Conservation (phyloP, 1,284 basidiomycete species). For the Moesziomyces aphidis region DNA sequence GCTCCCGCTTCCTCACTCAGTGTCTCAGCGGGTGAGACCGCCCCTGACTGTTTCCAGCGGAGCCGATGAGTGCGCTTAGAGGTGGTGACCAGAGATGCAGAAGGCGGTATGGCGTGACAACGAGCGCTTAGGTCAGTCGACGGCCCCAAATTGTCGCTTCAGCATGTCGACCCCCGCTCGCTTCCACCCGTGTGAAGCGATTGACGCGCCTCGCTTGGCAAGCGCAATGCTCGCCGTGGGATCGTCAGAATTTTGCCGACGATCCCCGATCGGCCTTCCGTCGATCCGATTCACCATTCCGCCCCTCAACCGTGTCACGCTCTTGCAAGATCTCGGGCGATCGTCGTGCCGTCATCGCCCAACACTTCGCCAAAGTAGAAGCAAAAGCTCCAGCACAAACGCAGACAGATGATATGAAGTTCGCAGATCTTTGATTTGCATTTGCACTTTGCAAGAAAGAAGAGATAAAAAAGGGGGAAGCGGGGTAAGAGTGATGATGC, state of each 20-base stretch:
- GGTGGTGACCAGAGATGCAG: too few relatives aligned
- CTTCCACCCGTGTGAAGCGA: not conserved
- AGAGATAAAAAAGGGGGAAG: not conserved
- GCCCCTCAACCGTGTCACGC: too few relatives aligned
- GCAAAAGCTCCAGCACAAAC: not conserved
- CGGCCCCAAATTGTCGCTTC: not conserved
- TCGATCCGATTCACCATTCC: too few relatives aligned
- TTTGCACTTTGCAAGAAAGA: not conserved
- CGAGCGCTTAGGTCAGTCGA: not conserved
- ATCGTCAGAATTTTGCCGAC: too few relatives aligned
- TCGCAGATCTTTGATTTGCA: constrained; percentile 1
- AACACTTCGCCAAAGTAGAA: not conserved
- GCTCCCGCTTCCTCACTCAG: not conserved
- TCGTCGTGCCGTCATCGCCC: too few relatives aligned
- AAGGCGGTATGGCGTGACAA: not conserved
- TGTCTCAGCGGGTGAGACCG: not conserved
- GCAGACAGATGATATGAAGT: not conserved
- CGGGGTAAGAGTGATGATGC: not conserved
- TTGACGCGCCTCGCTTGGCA: not conserved
- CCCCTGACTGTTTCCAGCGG: not conserved
- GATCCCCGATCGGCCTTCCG: too few relatives aligned
- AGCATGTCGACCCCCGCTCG: not conserved
- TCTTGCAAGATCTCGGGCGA: too few relatives aligned
- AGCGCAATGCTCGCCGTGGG: not conserved
- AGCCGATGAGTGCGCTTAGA: too few relatives aligned